Percentiles rank a stretch among this genome's conserved stretches.
Evolutionary conservation across 768 basidiomycete genomes (phyloP).

Genomic region (Tricholoma flavovirens): DNA sequence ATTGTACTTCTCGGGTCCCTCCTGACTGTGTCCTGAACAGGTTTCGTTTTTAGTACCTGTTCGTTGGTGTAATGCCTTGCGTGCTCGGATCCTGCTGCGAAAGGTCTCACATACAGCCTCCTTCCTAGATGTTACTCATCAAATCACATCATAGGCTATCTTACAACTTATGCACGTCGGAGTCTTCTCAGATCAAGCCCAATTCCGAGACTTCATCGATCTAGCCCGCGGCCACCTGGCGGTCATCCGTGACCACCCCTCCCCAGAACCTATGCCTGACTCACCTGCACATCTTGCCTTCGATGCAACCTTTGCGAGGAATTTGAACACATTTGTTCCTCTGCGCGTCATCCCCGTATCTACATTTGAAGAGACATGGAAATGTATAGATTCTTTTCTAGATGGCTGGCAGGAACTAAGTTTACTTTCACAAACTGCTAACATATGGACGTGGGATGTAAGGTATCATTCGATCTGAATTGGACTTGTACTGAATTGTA

Average conservation of each 20-base stretch:
- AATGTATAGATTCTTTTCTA: constrained; percentile 41
- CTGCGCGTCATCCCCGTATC: constrained; percentile 55
- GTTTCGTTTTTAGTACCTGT: constrained; percentile 30
- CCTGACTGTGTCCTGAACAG: neutral
- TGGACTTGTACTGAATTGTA: neutral
- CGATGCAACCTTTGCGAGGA: constrained; percentile 63
- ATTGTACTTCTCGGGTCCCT: constrained; percentile 2
- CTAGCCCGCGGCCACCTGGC: constrained; percentile 36
- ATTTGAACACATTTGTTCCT: constrained; percentile 62
- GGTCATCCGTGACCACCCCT: constrained; percentile 31
- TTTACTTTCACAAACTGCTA: constrained; percentile 36
- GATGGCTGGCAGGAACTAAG: constrained; percentile 53
- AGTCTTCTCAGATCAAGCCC: constrained; percentile 29
- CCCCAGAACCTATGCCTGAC: constrained; percentile 29
- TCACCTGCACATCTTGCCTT: constrained; percentile 54
- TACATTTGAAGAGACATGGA: constrained; percentile 45
- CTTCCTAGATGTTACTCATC: neutral
- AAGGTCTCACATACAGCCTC: constrained; percentile 34
- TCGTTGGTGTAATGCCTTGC: constrained; percentile 47
- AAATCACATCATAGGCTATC: constrained; percentile 29
- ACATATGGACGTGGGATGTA: constrained; percentile 62
- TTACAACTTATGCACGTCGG: constrained; percentile 45
- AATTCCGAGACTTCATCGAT: constrained; percentile 32
- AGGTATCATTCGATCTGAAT: constrained; percentile 1
- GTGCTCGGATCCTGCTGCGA: constrained; percentile 49